Evolutionary conservation across 805 yeast species (phyloP), one percentile per base, ranked within the genome.

Genomic region (Barnettozyma sp.): DNA sequence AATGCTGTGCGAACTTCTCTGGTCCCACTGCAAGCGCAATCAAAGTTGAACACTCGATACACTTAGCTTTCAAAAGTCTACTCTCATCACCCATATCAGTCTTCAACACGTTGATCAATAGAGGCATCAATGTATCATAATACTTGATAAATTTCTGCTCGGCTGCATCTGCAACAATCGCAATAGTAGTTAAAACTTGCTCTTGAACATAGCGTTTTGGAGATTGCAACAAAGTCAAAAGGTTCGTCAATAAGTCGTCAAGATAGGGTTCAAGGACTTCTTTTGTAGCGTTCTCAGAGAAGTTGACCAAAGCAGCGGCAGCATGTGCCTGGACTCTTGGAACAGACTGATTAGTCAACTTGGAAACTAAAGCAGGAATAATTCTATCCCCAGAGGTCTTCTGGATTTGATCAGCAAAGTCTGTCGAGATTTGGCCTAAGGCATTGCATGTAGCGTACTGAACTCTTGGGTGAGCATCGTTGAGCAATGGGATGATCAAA

Each of bases 401-500:
- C 64, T 92, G 97, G 40, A 92, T 81, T 12, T 71, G 68, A 49
- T 85, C 94, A 6, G 97, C 92, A 62, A 92, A 87, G 63, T 92
- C 98, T 0, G 98, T 90, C 7, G 95, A 83, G 58, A 92, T 83
- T 67, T 92, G 98, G 35, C 98, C 98, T 42, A 92, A 65, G 0
- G 96, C 95, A 56, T 92, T 92, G 66, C 97, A 92, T 47, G 95
- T 83, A 22, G 96, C 96, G 65, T 87, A 90, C 55, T 90, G 97
- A 36, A 92, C 98, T 57, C 98, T 77, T 47, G 95, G 80, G 54
- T 92, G 97, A 5, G 74, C 73, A 59, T 92, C 97, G 34, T 76
- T 68, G 43, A 92, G 66, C n/a, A 82, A 66, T 4, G 97, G 97
- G 48, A 86, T 57, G 22, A 92, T 78, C 76, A 90, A 70, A 49